These are phyloP conservation scores for Aplosporella prunicola DNA, from an alignment of 2,329 filamentous ascomycete genomes.

Conservation along the genomic window DNA sequence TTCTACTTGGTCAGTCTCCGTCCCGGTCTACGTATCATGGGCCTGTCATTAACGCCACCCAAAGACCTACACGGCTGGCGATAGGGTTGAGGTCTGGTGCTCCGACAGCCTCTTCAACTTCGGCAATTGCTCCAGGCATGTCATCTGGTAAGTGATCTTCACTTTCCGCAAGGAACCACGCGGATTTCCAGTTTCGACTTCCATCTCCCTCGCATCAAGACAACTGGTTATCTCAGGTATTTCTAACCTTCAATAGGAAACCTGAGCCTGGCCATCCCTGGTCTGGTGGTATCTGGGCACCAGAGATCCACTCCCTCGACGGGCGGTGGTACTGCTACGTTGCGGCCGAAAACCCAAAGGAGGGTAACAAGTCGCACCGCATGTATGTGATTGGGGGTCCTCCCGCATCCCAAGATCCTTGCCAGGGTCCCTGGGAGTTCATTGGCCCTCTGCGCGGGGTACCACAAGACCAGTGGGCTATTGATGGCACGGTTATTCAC, in stretches of 20 bases:
- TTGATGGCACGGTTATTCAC: constrained; percentile 38
- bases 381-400: constrained; percentile 40
- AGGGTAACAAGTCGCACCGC: constrained; percentile 37
- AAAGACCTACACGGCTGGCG: constrained; percentile 36
- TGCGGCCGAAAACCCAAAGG: constrained; percentile 30
- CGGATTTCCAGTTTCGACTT: background rate
- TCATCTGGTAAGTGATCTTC: constrained; percentile 25
- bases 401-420: constrained; percentile 16
- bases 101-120: constrained; percentile 32
- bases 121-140: constrained; percentile 28
- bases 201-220: constrained; percentile 11
- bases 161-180: background rate
- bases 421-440: constrained; percentile 30
- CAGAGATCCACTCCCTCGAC: constrained; percentile 44
- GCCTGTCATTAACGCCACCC: background rate
- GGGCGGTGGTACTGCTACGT: constrained; percentile 48
- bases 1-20: constrained; percentile 33
- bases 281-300: constrained; percentile 44
- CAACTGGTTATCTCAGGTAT: too few relatives aligned
- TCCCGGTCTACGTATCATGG: background rate
- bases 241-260: constrained; percentile 20
- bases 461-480: constrained; percentile 37
- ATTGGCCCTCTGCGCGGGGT: constrained; percentile 33
- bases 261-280: constrained; percentile 35
- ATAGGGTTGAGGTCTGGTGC: constrained; percentile 37